Evolutionary conservation across 2,329 filamentous ascomycete genomes (phyloP).

Genomic region (Sordariomycetes sp.): DNA sequence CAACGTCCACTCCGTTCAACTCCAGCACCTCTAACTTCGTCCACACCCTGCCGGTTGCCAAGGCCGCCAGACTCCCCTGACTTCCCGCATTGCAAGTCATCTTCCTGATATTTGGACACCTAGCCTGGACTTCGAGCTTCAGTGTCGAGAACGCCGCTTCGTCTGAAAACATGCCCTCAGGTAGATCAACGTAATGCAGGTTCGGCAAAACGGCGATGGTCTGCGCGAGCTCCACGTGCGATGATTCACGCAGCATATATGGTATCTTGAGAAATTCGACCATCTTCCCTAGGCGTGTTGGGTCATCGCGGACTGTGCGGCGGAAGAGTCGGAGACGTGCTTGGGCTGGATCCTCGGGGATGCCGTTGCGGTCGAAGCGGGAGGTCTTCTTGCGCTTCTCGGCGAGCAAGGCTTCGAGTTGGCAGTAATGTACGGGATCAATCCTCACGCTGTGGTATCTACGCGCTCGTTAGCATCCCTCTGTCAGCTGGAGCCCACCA

Average conservation of each 20-base stretch:
- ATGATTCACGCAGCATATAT: constrained; percentile 89
- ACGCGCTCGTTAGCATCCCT: constrained; percentile 5
- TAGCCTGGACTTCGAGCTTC: constrained; percentile 73
- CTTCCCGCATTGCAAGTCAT: constrained; percentile 78
- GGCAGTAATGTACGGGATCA: constrained; percentile 90
- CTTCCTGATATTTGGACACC: constrained; percentile 76
- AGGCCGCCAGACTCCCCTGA: constrained; percentile 65
- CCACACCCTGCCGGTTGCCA: constrained; percentile 61
- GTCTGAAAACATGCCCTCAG: constrained; percentile 77
- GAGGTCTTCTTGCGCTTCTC: constrained; percentile 69
- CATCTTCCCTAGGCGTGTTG: constrained; percentile 54
- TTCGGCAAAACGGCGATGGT: constrained; percentile 80
- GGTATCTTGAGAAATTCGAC: constrained; percentile 81
- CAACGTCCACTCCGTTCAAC: constrained; percentile 57
- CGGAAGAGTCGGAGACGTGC: constrained; percentile 70
- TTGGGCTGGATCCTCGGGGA: constrained; percentile 71
- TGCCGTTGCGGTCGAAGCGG: constrained; percentile 66
- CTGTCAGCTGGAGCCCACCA: too few species aligned
- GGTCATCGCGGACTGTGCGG: constrained; percentile 72
- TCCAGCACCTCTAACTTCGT: constrained; percentile 64
- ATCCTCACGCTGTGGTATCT: constrained; percentile 88
- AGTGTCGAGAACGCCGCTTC: constrained; percentile 67
- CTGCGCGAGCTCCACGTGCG: constrained; percentile 73
- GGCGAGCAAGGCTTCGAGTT: constrained; percentile 71
- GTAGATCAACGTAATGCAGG: constrained; percentile 81